A percentile compares a stretch with the other conserved stretches of the same genome.
Conservation (phyloP, 306 rosid species). For the Citrullus colocynthis region DNA sequence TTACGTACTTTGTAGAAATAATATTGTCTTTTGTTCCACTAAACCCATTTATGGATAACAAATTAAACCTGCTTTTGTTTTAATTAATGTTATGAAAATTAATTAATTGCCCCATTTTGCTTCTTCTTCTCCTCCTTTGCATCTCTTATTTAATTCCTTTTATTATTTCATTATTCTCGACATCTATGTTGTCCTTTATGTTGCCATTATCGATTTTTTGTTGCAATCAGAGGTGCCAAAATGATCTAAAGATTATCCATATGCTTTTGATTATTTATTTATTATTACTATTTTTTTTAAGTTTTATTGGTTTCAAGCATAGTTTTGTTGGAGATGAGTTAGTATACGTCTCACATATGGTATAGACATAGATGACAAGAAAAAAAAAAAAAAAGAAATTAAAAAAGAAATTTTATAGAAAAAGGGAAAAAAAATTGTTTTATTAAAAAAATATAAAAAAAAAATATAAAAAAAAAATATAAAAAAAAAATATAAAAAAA, state of each 20-base stretch:
- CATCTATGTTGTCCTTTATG: background rate
- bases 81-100: background rate
- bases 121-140: background rate
- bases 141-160: background rate
- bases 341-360: no score
- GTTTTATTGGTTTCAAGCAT: no score
- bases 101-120: background rate
- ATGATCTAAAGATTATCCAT: conserved; percentile 1
- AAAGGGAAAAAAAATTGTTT: no score
- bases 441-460: no score
- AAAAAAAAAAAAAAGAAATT: no score
- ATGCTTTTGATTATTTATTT: background rate
- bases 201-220: background rate
- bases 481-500: no score
- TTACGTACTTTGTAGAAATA: conserved; percentile 29
- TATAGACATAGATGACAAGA: no score
- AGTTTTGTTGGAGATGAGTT: background rate
- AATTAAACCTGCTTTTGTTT: background rate
- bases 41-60: conserved; percentile 27
- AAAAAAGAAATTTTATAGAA: no score
- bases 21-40: conserved; percentile 29
- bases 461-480: no score
- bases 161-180: background rate
- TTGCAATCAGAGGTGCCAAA: background rate
- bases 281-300: no score